phyloP scores from a whole-genome alignment of 2,329 filamentous ascomycete genomes.

The Alternaria sp. region DNA sequence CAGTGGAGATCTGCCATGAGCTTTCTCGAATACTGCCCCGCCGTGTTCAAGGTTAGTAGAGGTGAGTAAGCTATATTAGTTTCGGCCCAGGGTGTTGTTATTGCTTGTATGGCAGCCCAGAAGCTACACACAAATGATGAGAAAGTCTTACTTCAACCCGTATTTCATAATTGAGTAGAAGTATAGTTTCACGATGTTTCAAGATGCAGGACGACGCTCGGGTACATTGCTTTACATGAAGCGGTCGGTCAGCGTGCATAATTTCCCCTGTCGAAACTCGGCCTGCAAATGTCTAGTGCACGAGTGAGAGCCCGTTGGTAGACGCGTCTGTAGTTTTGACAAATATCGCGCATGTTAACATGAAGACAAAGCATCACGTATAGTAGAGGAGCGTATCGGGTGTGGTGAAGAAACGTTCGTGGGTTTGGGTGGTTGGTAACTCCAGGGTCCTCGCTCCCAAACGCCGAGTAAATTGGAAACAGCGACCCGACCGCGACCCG shows the following conservation, averaged over 20 bases:
- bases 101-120: neutral
- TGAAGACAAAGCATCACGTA: neutral
- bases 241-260: neutral
- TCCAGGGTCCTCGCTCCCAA: slow-evolving; percentile 16
- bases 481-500: slow-evolving; percentile 14
- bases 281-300: neutral
- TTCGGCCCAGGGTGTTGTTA: neutral
- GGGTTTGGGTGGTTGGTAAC: slow-evolving; percentile 4
- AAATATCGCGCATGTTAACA: neutral
- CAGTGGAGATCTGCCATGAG: neutral
- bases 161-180: neutral
- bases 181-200: slow-evolving; percentile 7
- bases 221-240: slow-evolving; percentile 4
- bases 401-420: neutral
- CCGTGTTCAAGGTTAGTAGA: neutral
- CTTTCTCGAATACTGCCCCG: neutral
- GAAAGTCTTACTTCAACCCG: neutral
- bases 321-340: neutral
- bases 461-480: slow-evolving; percentile 26
- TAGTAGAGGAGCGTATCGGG: neutral
- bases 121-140: neutral
- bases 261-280: neutral
- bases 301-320: neutral
- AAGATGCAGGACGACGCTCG: slow-evolving; percentile 4
- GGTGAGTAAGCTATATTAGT: neutral